Base-by-base conservation (phyloP, 1,139 yeast species). In the Zygoascus meyerae region DNA sequence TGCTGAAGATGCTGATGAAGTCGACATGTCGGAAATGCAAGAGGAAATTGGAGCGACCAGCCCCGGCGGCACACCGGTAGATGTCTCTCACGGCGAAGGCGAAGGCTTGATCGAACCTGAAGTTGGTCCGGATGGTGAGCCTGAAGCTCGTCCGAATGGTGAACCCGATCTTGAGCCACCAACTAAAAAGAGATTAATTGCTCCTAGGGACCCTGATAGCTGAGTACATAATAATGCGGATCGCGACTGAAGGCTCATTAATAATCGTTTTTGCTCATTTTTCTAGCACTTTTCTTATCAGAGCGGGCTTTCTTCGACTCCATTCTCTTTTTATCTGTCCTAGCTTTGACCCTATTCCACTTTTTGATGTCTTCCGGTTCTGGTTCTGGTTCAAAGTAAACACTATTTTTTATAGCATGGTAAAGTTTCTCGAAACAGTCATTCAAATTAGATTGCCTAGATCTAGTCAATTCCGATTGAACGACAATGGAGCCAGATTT, bases 361-460 rank as follows among this genome's bases (percentile, higher is more conserved):
- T 76, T 75, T 48, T 68, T 59, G 46, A 69, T 54, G 47, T 77
- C 80, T 32, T 70, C 78, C 37, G 68, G 72, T 18, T 73, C 67
- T 0, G 72, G 65, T 38, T 81, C 86, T 0, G 67, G 68, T 1
- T 78, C 78, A 50, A 83, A 74, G 50, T 65, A 65, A 0, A 76
- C 77, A 2, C 64, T 60, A 1, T 63, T 63, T 53, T 72, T 74
- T 48, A 86, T 72, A 45, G 79, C 85, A 1, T 64, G 58, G 2
- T 77, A 67, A 18, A 86, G 70, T 59, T 83, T 83, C 14, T 67
- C 66, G 53, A 78, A 77, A 56, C 95, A 86, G 34, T 76, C 75
- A 8, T 70, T 71, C 11, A 77, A 63, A 57, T 86, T 86, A 11
- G 66, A 67, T 10, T 76, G 80, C 52, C 89, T 69, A 34, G 78